Evolutionary conservation across 2,329 filamentous ascomycete genomes (phyloP).

Genomic region (Microdochium nivale): DNA sequence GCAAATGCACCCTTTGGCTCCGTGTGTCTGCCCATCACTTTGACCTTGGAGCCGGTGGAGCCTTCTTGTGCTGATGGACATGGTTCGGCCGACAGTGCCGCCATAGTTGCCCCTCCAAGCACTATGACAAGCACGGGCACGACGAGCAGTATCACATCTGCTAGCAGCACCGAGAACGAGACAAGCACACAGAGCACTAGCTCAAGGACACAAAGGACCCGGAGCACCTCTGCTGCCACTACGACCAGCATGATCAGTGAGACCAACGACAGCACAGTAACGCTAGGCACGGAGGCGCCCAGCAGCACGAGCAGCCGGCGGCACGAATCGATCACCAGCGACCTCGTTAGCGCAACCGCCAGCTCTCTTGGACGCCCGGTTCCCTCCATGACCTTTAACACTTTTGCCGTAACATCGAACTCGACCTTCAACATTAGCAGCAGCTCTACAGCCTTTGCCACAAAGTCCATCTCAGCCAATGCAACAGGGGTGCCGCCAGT

Average conservation of each 20-base stretch:
- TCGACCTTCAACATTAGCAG: not conserved
- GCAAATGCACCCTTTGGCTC: slow-evolving; percentile 9
- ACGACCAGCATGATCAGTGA: too few relatives aligned
- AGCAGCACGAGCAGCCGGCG: too few relatives aligned
- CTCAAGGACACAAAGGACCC: too few relatives aligned
- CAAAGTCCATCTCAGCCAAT: not conserved
- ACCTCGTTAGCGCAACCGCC: not conserved
- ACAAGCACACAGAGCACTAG: too few relatives aligned
- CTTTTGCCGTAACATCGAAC: not conserved
- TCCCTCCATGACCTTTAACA: not conserved
- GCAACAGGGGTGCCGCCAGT: not conserved
- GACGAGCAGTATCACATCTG: too few relatives aligned
- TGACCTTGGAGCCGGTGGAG: slow-evolving; percentile 12
- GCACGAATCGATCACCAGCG: too few relatives aligned
- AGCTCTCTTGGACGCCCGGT: not conserved
- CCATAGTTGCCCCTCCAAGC: not conserved
- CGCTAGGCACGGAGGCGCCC: too few relatives aligned
- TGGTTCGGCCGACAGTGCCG: not conserved
- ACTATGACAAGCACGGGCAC: not conserved
- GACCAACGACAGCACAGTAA: too few relatives aligned
- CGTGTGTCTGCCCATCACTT: slow-evolving; percentile 11
- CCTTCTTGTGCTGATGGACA: slow-evolving; percentile 5
- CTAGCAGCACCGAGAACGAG: too few relatives aligned
- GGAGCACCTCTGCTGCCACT: too few relatives aligned
- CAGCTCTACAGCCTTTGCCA: not conserved